phyloP scores from a whole-genome alignment of 176 grass and related monocot genomes.

The Calamus simplicifolius region DNA sequence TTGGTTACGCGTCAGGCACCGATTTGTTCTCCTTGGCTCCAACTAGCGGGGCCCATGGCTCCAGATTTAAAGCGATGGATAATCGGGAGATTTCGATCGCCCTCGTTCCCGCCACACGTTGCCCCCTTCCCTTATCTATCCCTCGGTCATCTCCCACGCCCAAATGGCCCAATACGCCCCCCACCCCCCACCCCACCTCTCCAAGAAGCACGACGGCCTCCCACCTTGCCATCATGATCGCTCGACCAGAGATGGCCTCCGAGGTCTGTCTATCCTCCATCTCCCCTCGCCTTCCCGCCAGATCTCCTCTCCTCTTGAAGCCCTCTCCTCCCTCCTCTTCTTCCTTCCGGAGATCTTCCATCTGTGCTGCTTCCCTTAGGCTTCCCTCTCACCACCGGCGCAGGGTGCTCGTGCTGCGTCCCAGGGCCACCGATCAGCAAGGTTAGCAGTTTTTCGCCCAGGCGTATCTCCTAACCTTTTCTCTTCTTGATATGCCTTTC shows the following conservation, averaged over 20 bases:
- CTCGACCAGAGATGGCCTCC: slow-evolving; percentile 33
- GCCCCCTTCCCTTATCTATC: too few relatives aligned
- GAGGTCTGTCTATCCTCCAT: slow-evolving; percentile 29
- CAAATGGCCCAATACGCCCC: too few relatives aligned
- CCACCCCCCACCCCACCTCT: too few relatives aligned
- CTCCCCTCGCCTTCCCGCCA: slow-evolving; percentile 15
- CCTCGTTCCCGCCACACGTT: too few relatives aligned
- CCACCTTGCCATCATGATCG: too few relatives aligned
- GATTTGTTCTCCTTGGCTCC: too few relatives aligned
- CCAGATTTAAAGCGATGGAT: too few relatives aligned
- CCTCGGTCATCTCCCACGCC: too few relatives aligned
- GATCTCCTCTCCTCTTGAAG: slow-evolving; percentile 21
- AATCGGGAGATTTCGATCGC: too few relatives aligned
- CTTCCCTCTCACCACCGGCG: not conserved
- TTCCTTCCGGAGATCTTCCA: not conserved
- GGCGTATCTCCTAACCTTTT: not conserved
- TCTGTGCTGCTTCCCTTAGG: not conserved
- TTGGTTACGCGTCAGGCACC: too few relatives aligned
- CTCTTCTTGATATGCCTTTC: not conserved
- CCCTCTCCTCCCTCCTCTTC: slow-evolving; percentile 16
- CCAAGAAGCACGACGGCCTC: too few relatives aligned
- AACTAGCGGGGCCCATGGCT: too few relatives aligned
- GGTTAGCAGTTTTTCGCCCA: not conserved
- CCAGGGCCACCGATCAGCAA: slow-evolving; percentile 35
- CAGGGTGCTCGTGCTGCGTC: not conserved